Base-by-base conservation (phyloP, 768 basidiomycete genomes). In the Mycena chlorophos region DNA sequence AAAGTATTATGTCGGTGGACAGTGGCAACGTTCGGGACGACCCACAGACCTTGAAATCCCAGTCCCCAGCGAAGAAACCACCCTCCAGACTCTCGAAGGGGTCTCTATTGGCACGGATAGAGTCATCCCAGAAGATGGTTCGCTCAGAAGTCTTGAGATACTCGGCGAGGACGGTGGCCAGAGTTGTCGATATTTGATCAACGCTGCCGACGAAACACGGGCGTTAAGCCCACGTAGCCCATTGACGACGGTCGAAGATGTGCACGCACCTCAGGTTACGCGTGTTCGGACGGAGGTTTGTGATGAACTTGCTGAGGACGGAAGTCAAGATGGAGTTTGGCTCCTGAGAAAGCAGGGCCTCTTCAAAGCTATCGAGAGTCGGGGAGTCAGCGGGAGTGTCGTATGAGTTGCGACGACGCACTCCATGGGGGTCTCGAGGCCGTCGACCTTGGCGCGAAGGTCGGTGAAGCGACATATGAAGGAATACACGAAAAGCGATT, bases 391-490 rank as follows among this genome's bases (percentile, higher is more conserved):
- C 63, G 61, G 49, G 34, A 38, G 45, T 48, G 39, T 5, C 29
- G 19, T 4, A 26, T 52, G 66, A 60, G 65, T 52, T 60, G 52
- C 49, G 63, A 56, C 46, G 54, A 82, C 91, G 75, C 73, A 94
- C 91, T 92, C 89, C 86, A 88, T 87, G 46, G 88, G 83, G 61
- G 84, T 80, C 66, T 91, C 85, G 55, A 93, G 73, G 53, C 91
- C 89, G 70, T 90, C 88, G 34, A 89, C 77, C 72, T 89, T 91
- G 56, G 77, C 76, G 62, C 82, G 84, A 63, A 93, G 75, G 70
- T 80, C 76, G 22, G 89, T 90, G 75, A 90, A 94, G 71, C 83
- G 89, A 75, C 82, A 84, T 60, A 94, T 85, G 75, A 94, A 94
- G 27, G 86, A 82, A 70, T 91, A 94, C 31, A 94, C 83, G 71